phyloP scores from a whole-genome alignment of 352 stramenopile genomes.

The Phytopythium chamaehyphon region DNA sequence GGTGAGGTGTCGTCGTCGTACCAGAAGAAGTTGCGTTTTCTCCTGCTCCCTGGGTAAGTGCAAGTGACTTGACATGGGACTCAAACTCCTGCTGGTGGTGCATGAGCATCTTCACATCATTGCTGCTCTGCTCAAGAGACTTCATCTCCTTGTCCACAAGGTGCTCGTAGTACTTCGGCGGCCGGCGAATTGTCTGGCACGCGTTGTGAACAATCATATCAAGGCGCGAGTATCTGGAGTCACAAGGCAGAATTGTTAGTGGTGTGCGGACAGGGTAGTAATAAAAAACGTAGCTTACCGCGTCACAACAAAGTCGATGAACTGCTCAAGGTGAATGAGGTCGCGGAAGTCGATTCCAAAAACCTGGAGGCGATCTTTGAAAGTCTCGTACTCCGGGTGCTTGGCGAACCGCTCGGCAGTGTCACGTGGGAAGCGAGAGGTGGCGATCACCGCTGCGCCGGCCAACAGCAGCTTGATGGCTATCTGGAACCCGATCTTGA shows the following conservation, averaged over 20 bases:
- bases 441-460: slow-evolving; percentile 92
- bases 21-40: slow-evolving; percentile 12
- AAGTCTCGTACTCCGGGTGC: slow-evolving; percentile 92
- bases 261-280: too few species aligned
- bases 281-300: slow-evolving; percentile 17
- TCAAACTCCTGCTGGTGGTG: slow-evolving; percentile 81
- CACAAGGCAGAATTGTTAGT: too few species aligned
- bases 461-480: slow-evolving; percentile 93
- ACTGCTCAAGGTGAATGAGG: slow-evolving; percentile 94
- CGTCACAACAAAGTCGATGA: slow-evolving; percentile 84
- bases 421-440: slow-evolving; percentile 94
- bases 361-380: slow-evolving; percentile 92
- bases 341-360: slow-evolving; percentile 97
- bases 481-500: slow-evolving; percentile 97
- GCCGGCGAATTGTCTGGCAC: slow-evolving; percentile 95
- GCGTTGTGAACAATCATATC: slow-evolving; percentile 98
- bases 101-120: slow-evolving; percentile 63
- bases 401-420: slow-evolving; percentile 87
- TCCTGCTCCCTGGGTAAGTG: slow-evolving; percentile 33
- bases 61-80: slow-evolving; percentile 52
- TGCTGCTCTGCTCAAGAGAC: slow-evolving; percentile 42
- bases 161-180: slow-evolving; percentile 93
- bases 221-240: slow-evolving; percentile 72
- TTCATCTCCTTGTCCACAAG: slow-evolving; percentile 83
- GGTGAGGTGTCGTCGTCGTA: slow-evolving; percentile 10